Base-by-base conservation (phyloP, 176 grass and related monocot genomes). In the Phragmites australis region DNA sequence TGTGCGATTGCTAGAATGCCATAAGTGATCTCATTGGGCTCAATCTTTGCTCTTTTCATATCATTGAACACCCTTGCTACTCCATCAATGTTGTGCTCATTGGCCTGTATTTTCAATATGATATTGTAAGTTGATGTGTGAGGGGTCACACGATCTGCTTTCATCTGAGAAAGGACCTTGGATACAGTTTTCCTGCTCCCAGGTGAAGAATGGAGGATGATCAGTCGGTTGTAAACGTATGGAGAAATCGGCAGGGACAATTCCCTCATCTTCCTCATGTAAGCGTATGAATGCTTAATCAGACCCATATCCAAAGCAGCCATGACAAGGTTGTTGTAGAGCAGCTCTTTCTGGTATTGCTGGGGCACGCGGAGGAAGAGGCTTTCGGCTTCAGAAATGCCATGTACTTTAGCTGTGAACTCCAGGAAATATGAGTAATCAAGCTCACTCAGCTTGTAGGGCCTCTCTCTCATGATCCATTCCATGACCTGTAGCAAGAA, bases 181-280 rank as follows among this genome's bases (percentile, higher is more conserved):
- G 88, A 80, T 72, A 94, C 84, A 34, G 70, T 86, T 94, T 98
- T 98, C 85, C 83, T 88, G 23, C 88, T 90, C 8, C 92, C 77
- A 0, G 93, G 90, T 25, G 88, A 84, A 26, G 90, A 98, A 65
- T 98, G 90, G 11, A 98, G 85, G 76, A 98, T 88, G 83, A 98
- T 98, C 64, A 98, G 44, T 40, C 88, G 88, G 70, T 94, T 98
- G 84, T 91, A 98, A 70, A 93, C 78, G 51, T 83, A 91, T 0
- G 90, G 84, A 2, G 88, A 98, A 55, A 98, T 94, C 3, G 84
- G 86, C 45, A 98, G 64, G 10, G 62, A 80, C 40, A 94, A 34
- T 55, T 93, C 88, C 78, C 90, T 90, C 92, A 98, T 94, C 81
- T 93, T 98, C 91, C 84, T 94, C 96, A 91, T 94, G 90, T 94